A percentile compares a stretch with the other conserved stretches of the same genome.
phyloP scores from a whole-genome alignment of 2,329 filamentous ascomycete genomes.

The Aspergillus ustus region DNA sequence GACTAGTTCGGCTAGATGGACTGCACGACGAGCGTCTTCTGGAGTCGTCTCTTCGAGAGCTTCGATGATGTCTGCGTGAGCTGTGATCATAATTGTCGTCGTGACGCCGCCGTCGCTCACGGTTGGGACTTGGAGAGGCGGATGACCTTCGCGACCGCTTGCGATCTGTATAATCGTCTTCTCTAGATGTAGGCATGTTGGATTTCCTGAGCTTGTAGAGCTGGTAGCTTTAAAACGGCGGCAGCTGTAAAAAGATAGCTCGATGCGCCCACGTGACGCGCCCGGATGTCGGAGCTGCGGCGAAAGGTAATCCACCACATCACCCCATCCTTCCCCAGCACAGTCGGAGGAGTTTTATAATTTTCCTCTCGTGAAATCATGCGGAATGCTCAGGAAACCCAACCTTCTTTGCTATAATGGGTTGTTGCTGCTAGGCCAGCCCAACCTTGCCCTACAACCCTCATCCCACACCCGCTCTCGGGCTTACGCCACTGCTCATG shows the following conservation, averaged over 20 bases:
- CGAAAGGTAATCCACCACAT: neutral
- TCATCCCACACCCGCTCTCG: conserved; percentile 26
- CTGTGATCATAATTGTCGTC: conserved; percentile 29
- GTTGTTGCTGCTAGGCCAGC: conserved; percentile 39
- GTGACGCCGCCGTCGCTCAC: conserved; percentile 26
- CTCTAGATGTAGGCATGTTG: conserved; percentile 32
- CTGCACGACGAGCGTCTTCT: conserved; percentile 33
- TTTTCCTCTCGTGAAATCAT: conserved; percentile 35
- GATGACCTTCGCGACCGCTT: conserved; percentile 30
- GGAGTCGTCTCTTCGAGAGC: conserved; percentile 32
- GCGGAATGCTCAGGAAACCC: conserved; percentile 55
- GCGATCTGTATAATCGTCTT: conserved; percentile 26
- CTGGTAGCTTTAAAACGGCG: neutral
- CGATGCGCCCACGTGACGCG: conserved; percentile 7
- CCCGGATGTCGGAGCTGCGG: conserved; percentile 9
- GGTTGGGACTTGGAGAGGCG: conserved; percentile 23
- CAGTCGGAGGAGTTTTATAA: conserved; percentile 20
- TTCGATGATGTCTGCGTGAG: conserved; percentile 33
- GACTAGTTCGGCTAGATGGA: conserved; percentile 28
- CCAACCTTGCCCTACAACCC: conserved; percentile 30
- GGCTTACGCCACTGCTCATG: conserved; percentile 41
- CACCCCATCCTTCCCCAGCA: neutral
- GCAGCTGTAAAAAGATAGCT: neutral
- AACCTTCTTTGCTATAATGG: conserved; percentile 44
- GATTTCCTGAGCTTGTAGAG: neutral